Base-by-base conservation (phyloP, 352 stramenopile species). In the Globisporangium cederbergense region DNA sequence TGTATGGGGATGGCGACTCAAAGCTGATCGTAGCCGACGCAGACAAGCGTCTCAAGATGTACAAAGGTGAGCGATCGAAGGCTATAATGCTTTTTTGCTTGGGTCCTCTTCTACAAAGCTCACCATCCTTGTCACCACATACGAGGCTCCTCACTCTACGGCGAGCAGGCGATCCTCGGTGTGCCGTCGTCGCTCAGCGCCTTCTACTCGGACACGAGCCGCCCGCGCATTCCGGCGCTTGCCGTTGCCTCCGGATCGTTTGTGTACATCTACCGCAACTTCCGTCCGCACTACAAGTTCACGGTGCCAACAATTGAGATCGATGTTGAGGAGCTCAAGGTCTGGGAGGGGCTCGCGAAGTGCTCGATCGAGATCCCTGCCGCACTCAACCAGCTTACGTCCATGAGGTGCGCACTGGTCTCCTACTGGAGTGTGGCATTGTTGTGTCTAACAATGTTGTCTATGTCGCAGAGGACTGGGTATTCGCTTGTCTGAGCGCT, bases 221-320 rank as follows among this genome's bases (percentile, higher is more conserved):
- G 82, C 2, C 87, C 88, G 18, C 79, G 86, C 11, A 86, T 93
- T 20, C 89, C 90, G 34, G 83, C 86, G 2, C 83, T 97, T 36
- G 90, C 90, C 10, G 88, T 97, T 13, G 89, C 88, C 6, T 91
- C 88, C 0, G 87, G 87, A 7, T 83, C 88, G 20, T 93, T 83
- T 66, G 86, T 97, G 50, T 97, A 95, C 77, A 96, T 97, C 50
- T 97, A 97, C 66, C 86, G 88, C 58, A 96, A 96, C 70, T 91
- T 97, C 64, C 79, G 88, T 3, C 89, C 89, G 3, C 91, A 97
- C 66, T 96, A 94, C 75, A 97, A 96, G 65, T 97, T 97, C 65
- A 93, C 85, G 9, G 73, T 93, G 4, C 89, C 90, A 2, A 61
- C 83, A 2, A 66, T 95, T n/a, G 83, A 94, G 6, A 82, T 95